These are phyloP conservation scores for Thermothelomyces thermophilus DNA, from an alignment of 2,329 filamentous ascomycete species.

Conservation along the genomic window DNA sequence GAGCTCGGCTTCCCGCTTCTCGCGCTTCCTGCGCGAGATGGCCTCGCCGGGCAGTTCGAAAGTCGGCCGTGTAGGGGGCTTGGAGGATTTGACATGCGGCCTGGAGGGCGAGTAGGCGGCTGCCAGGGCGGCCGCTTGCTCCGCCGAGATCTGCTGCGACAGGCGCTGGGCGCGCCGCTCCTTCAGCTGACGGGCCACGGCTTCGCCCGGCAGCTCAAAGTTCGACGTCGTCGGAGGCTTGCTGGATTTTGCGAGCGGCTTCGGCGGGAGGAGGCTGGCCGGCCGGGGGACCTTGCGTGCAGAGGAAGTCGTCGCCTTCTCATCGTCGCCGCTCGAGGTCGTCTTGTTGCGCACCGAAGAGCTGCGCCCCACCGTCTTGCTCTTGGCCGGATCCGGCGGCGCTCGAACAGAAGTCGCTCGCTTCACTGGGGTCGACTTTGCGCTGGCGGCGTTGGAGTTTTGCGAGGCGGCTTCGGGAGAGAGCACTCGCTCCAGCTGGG, in stretches of 20 bases:
- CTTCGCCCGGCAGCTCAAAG: conserved; percentile 59
- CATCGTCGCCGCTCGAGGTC: conserved; percentile 32
- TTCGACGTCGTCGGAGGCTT: conserved; percentile 49
- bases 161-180: conserved; percentile 53
- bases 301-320: conserved; percentile 24
- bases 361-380: conserved; percentile 34
- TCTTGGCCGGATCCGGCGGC: conserved; percentile 37
- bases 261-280: conserved; percentile 40
- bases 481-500: conserved; percentile 30
- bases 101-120: conserved; percentile 30
- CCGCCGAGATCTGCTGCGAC: conserved; percentile 26
- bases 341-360: conserved; percentile 39
- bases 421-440: conserved; percentile 15
- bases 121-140: conserved; percentile 16
- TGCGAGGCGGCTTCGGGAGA: conserved; percentile 28
- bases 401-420: conserved; percentile 22
- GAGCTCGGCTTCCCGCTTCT: conserved; percentile 50
- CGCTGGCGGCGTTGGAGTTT: background rate
- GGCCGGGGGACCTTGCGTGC: conserved; percentile 32
- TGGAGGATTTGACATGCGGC: conserved; percentile 43
- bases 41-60: conserved; percentile 61
- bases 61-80: conserved; percentile 45
- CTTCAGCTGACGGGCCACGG: conserved; percentile 50
- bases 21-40: conserved; percentile 48
- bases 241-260: conserved; percentile 43